A percentile compares a stretch with the other conserved stretches of the same genome.
These are phyloP conservation scores for Chalara sp. DNA, from an alignment of 2,329 filamentous ascomycete species.

Conservation along the genomic window DNA sequence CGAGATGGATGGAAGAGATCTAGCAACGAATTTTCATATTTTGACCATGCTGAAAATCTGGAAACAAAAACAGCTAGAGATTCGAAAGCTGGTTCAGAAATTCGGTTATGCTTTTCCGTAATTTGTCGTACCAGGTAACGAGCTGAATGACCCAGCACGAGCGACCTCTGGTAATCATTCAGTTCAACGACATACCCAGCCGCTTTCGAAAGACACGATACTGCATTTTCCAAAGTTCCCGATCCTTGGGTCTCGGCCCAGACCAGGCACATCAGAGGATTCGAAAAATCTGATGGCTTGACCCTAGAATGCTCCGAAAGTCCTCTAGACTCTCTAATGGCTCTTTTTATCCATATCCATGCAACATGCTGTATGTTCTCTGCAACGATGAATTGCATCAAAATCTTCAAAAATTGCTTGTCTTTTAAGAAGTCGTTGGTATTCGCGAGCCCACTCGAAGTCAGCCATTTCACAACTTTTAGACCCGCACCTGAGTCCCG, in stretches of 20 bases:
- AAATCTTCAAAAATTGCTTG: slow-evolving; percentile 11
- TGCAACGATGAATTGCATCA: slow-evolving; percentile 25
- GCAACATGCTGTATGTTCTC: slow-evolving; percentile 21
- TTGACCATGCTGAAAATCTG: not conserved
- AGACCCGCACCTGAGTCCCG: slow-evolving; percentile 23
- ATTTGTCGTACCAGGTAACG: slow-evolving; percentile 6
- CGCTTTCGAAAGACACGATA: slow-evolving; percentile 12
- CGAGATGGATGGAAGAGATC: slow-evolving; percentile 19
- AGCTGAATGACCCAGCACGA: slow-evolving; percentile 7
- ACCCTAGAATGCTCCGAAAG: not conserved
- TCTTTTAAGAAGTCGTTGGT: slow-evolving; percentile 19
- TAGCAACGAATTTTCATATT: slow-evolving; percentile 12
- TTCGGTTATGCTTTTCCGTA: not conserved
- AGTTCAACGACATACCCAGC: slow-evolving; percentile 8
- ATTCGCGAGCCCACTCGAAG: slow-evolving; percentile 19
- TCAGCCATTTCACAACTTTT: slow-evolving; percentile 25
- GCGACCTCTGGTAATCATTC: not conserved
- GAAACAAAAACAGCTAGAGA: slow-evolving; percentile 15
- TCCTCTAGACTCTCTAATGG: slow-evolving; percentile 8
- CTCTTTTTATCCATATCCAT: slow-evolving; percentile 22
- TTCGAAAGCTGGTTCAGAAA: slow-evolving; percentile 13
- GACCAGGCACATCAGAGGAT: slow-evolving; percentile 13
- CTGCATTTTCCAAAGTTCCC: slow-evolving; percentile 13
- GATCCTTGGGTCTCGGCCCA: slow-evolving; percentile 8
- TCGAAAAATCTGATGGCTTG: not conserved